phyloP scores from a whole-genome alignment of 192 early-diverging fungal genomes.

The Linnemannia schmuckeri region DNA sequence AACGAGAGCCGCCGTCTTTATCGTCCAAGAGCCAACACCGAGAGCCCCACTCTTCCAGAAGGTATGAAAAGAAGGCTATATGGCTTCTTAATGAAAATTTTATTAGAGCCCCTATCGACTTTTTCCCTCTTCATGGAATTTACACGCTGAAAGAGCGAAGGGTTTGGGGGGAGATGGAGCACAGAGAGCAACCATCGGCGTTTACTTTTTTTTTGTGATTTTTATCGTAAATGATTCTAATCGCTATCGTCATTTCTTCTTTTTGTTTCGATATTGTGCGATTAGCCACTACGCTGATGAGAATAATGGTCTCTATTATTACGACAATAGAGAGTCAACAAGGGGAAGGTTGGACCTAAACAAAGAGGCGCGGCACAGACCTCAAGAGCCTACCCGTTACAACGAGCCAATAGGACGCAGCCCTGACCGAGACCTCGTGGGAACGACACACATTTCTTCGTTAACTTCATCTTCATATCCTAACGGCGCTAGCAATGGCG shows the following conservation, averaged over 20 bases:
- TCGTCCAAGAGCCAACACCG: constrained; percentile 12
- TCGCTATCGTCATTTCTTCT: neutral
- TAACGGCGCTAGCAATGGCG: neutral
- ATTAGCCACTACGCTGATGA: neutral
- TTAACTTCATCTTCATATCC: neutral
- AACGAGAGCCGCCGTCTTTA: constrained; percentile 4
- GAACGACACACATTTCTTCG: constrained; percentile 20
- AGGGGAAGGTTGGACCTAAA: neutral
- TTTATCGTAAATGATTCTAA: neutral
- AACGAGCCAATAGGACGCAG: constrained; percentile 29
- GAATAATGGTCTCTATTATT: neutral
- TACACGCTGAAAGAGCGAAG: neutral
- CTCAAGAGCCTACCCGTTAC: constrained; percentile 4
- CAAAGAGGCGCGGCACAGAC: constrained; percentile 24
- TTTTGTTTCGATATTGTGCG: neutral
- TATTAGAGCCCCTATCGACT: neutral
- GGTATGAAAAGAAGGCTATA: neutral
- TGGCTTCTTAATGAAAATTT: neutral
- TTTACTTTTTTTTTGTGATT: neutral
- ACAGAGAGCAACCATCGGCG: neutral
- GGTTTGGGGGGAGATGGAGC: neutral
- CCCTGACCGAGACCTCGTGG: constrained; percentile 21
- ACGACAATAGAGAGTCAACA: neutral
- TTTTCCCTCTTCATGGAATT: neutral
- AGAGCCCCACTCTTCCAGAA: constrained; percentile 3